phyloP scores from a whole-genome alignment of 768 basidiomycete genomes.

The Cystobasidium ongulense region DNA sequence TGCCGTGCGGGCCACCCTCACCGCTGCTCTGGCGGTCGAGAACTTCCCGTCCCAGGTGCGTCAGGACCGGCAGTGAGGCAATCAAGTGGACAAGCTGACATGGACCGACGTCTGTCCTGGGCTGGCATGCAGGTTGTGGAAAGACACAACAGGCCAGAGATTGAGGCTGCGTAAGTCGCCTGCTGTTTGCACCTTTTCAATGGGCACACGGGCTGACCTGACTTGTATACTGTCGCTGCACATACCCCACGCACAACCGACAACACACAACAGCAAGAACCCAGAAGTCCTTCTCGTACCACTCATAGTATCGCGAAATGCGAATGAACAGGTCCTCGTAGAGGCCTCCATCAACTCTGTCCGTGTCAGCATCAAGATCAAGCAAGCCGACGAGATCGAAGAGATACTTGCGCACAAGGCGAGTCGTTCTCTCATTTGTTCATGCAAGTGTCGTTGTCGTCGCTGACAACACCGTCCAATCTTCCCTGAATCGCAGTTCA shows the following conservation, averaged over 20 bases:
- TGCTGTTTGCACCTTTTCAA: neutral
- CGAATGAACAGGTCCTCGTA: conserved; percentile 92
- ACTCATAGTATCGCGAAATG: conserved; percentile 87
- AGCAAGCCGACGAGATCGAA: conserved; percentile 98
- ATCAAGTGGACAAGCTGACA: neutral
- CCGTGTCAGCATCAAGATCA: conserved; percentile 93
- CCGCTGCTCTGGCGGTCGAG: conserved; percentile 93
- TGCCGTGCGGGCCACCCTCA: conserved; percentile 88
- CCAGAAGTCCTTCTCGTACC: conserved; percentile 92
- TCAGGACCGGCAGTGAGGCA: neutral
- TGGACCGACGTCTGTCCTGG: conserved; percentile 21
- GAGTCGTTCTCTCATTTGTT: neutral
- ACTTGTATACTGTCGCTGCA: neutral
- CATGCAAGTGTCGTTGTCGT: neutral
- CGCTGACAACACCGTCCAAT: neutral
- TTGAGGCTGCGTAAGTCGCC: conserved; percentile 66
- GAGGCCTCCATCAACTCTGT: conserved; percentile 97
- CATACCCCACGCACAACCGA: neutral
- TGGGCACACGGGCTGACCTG: neutral
- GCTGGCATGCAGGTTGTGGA: conserved; percentile 68
- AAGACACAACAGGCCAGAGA: conserved; percentile 92
- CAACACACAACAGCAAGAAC: conserved; percentile 56
- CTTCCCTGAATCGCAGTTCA: conserved; percentile 54
- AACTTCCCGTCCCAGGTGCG: conserved; percentile 91
- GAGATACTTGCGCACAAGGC: conserved; percentile 85